A percentile compares a stretch with the other conserved stretches of the same genome.
phyloP scores from a whole-genome alignment of 495 filamentous ascomycete genomes.

The Terfezia claveryi region DNA sequence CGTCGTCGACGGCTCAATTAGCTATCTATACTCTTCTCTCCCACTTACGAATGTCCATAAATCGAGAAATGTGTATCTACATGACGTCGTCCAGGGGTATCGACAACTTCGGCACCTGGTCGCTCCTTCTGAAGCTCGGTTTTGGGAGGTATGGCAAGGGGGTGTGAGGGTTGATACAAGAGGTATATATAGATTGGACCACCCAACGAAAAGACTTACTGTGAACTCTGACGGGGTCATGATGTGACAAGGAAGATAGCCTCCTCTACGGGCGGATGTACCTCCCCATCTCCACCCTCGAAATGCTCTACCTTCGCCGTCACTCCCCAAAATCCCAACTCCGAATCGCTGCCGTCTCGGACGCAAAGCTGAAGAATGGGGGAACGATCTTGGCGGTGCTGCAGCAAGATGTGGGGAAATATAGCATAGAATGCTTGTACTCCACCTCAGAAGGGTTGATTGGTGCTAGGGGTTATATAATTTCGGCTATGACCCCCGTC shows the following conservation, averaged over 20 bases:
- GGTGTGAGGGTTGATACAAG: constrained; percentile 12
- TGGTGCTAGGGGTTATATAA: constrained; percentile 76
- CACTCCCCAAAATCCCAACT: constrained; percentile 59
- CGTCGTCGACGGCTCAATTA: constrained; percentile 73
- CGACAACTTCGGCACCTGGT: constrained; percentile 36
- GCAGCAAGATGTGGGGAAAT: constrained; percentile 74
- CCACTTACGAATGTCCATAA: constrained; percentile 32
- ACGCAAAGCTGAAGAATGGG: constrained; percentile 46
- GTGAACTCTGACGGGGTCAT: not conserved
- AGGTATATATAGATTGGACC: constrained; percentile 6
- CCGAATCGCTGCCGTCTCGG: constrained; percentile 62
- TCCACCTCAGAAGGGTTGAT: constrained; percentile 79
- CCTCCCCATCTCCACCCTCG: constrained; percentile 60
- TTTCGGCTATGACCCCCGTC: constrained; percentile 54
- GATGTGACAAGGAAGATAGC: constrained; percentile 28
- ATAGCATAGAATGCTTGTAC: constrained; percentile 73
- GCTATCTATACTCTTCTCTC: constrained; percentile 71
- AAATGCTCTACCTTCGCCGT: constrained; percentile 68
- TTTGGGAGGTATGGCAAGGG: constrained; percentile 13
- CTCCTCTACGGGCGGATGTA: constrained; percentile 79
- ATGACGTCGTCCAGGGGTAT: constrained; percentile 45
- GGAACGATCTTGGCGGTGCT: constrained; percentile 57
- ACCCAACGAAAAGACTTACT: too few relatives aligned
- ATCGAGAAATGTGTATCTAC: constrained; percentile 35
- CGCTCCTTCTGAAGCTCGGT: constrained; percentile 23